Base-by-base conservation (phyloP, 768 basidiomycete species). In the Phlebiopsis gigantea region DNA sequence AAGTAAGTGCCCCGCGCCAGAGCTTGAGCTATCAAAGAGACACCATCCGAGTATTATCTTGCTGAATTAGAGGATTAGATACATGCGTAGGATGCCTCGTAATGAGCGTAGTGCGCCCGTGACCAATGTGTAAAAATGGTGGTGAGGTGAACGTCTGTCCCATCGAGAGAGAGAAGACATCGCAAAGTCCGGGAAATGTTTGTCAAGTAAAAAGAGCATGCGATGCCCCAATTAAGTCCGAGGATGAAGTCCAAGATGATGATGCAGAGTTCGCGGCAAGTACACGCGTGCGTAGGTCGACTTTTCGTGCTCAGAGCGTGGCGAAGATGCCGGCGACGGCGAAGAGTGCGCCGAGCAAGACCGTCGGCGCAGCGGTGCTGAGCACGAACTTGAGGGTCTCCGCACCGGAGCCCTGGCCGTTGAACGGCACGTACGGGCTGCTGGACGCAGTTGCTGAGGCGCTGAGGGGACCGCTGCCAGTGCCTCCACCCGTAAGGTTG, bases 401-500 rank as follows among this genome's bases (percentile, higher is more conserved):
- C 17, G 60, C 56, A 10, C 57, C 64, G 19, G 53, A 46, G 41
- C 31, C 34, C 15, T 42, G 30, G 49, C 61, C 66, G 60, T 83
- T 83, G 68, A 84, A 84, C 2, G 79, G 80, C 31, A 77, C 64
- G 65, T 74, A 83, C 4, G 76, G 64, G 0, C 73, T 59, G 22
- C 66, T 61, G 6, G 73, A 52, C 1, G 71, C 21, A 2, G 71
- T 64, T 50, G 29, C 55, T 43, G 24, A 62, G 48, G 24, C 60
- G 56, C 70, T 26, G 60, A 74, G 14, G 63, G 72, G 69, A 6
- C 79, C 79, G 1, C 72, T 73, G 29, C 78, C 79, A 1, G 73
- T 73, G 26, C 78, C 79, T 21, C 84, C 85, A 5, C 83, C 83
- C 9, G 86, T 88, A 49, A 88, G 66, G 62, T 87, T 87, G 31